Evolutionary conservation across 192 early-diverging fungal genomes (phyloP), one percentile per base, ranked within the genome.

Genomic region (Podila clonocystis): DNA sequence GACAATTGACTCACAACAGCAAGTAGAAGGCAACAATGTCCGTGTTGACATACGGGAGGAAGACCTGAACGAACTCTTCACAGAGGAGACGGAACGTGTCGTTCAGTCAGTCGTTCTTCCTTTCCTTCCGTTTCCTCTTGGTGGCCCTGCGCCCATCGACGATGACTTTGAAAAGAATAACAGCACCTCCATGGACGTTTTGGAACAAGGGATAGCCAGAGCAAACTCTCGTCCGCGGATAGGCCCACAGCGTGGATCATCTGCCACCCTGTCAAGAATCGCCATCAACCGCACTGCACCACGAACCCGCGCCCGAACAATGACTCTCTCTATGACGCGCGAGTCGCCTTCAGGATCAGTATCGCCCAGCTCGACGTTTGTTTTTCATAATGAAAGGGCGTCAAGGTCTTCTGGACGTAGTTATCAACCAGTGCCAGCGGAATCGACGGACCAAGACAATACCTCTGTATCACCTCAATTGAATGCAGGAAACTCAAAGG

Each of bases 41-140:
- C 50, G 29, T 11, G 77, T 80, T 17, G 58, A 61, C 45, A 69
- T 80, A 45, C 41, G 70, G 24, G 77, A 73, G 50, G 67, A 72
- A 7, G 70, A 68, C 6, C 12, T 80, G 48, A 63, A 72, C n/a
- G 62, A 59, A 0, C 77, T 73, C 9, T 15, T 72, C 19, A 28
- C 77, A 8, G 68, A 73, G 28, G 77, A 80, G 61, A 73, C 77
- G 15, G 60, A 69, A 24, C 65, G 77, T 24, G 66, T 80, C 5
- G 77, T 71, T 22, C 70, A 80, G 0, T 72, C 77, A 1, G 67
- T 73, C 17, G 67, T 80, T 29, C 58, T 80, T 15, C 77, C 77
- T 1, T 80, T 80, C 58, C n/a, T 80, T 1, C 77, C 77, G 15
- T 79, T 79, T 12, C 65, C 76, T 6, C 31, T 64, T 15, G 58